Base-by-base conservation (phyloP, 1,139 yeast species). In the Yamadazyma triangularis region DNA sequence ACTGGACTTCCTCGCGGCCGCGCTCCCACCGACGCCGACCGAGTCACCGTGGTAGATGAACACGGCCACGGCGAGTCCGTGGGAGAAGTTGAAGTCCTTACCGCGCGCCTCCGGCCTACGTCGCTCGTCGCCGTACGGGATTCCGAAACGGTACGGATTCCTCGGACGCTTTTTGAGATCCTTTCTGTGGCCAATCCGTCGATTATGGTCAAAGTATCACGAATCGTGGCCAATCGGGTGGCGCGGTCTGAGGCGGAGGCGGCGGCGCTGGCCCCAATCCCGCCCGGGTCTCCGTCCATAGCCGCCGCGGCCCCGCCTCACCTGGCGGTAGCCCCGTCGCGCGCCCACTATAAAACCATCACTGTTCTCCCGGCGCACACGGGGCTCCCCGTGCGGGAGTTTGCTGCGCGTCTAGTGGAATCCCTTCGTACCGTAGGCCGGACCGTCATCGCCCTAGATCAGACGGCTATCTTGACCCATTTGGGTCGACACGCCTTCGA, bases 401-500 rank as follows among this genome's bases (percentile, higher is more conserved):
- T 91, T 68, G 95, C 95, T 0, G 74, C 74, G 23, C 77, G 73
- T 40, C 64, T 91, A 31, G 77, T 81, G 1, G 62, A 66, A 13
- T 86, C 96, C 0, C 74, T 89, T 43, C 75, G 76, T 44, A 71
- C 73, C 13, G 84, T 85, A 31, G 89, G 88, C 3, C 71, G 85
- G 30, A 68, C 78, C 6, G 94, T 86, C 2, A 79, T 83, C 32
- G 76, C 88, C 1, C 61, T 91, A 15, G 88, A 88, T 45, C 95
- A 88, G 50, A 81, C 95, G 0, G 73, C 89, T 0, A 80, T 89
- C 1, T 63, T 91, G 37, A 73, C 75, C 3, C 91, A 85, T 53
- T 64, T 91, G 36, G 98, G 98, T 1, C 73, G 89, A 33, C 87
- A 89, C 57, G 97, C 98, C 0, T 91, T 91, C 60, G 95, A 87